Conservation (phyloP, 1,139 yeast genomes). For the Candida mesenterica region DNA sequence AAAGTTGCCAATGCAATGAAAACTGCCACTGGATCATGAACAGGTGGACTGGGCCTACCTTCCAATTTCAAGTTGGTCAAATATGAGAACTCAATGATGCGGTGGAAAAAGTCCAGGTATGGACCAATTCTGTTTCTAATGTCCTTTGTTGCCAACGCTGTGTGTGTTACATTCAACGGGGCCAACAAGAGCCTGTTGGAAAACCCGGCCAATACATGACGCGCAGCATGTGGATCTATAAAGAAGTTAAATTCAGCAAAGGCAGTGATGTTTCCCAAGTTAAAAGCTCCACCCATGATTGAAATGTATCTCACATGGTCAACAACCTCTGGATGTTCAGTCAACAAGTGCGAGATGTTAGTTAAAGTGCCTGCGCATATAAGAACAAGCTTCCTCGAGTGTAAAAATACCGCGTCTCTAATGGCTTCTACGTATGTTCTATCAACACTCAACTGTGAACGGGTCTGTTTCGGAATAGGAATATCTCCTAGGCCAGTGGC, state of each 20-base stretch:
- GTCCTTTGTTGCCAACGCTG: conserved; percentile 54
- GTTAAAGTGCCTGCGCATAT: conserved; percentile 76
- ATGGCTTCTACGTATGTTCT: conserved; percentile 57
- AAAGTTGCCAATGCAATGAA: conserved; percentile 53
- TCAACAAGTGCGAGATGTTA: conserved; percentile 57
- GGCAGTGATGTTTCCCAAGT: conserved; percentile 42
- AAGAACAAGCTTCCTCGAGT: conserved; percentile 50
- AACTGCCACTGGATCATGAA: conserved; percentile 80
- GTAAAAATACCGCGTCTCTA: conserved; percentile 42
- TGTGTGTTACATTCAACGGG: conserved; percentile 73
- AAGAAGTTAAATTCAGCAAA: conserved; percentile 78
- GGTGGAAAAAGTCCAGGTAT: conserved; percentile 53
- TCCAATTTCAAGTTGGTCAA: conserved; percentile 43
- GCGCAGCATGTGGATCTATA: conserved; percentile 77
- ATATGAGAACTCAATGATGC: conserved; percentile 54
- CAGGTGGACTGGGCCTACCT: conserved; percentile 66
- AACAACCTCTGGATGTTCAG: conserved; percentile 43
- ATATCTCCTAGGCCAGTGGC: conserved; percentile 74
- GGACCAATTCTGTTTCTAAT: conserved; percentile 40
- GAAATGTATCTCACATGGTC: conserved; percentile 50
- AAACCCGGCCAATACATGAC: conserved; percentile 51
- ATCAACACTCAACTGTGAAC: conserved; percentile 31
- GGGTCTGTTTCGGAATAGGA: conserved; percentile 44
- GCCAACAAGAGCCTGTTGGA: conserved; percentile 51
- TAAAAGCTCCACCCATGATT: conserved; percentile 77